Conservation (phyloP, 2,329 filamentous ascomycete genomes). For the Mycosphaerelloides madeirae region DNA sequence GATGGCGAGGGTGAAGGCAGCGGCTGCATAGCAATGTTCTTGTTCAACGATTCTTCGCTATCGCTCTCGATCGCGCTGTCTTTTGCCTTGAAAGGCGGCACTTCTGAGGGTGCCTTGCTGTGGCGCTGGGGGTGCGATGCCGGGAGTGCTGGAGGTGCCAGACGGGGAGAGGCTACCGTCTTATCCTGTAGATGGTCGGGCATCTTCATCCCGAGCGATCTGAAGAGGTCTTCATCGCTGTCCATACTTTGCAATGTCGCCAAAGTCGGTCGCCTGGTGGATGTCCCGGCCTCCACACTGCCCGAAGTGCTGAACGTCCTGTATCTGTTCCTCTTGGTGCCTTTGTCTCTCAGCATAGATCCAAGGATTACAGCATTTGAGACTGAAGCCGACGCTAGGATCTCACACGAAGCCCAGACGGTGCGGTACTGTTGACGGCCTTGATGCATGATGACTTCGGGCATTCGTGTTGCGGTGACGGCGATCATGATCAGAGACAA, state of each 20-base stretch:
- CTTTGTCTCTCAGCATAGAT: conserved; percentile 85
- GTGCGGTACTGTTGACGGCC: conserved; percentile 84
- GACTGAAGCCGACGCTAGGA: conserved; percentile 79
- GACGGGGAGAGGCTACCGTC: conserved; percentile 29
- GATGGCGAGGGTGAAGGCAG: conserved; percentile 18
- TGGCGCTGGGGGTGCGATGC: conserved; percentile 17
- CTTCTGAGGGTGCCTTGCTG: not conserved
- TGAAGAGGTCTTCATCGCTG: conserved; percentile 85
- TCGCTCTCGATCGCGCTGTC: conserved; percentile 10
- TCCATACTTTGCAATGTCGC: conserved; percentile 67
- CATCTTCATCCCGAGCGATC: conserved; percentile 65
- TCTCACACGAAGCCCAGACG: conserved; percentile 81
- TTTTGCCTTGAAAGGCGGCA: not conserved
- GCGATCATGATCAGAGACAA: conserved; percentile 74
- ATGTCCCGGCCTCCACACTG: conserved; percentile 48
- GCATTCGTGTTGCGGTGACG: conserved; percentile 77
- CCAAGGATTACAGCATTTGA: conserved; percentile 87
- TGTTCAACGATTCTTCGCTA: conserved; percentile 12
- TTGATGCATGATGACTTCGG: conserved; percentile 63
- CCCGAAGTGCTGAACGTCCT: conserved; percentile 53
- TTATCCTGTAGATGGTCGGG: conserved; percentile 44
- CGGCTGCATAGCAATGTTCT: conserved; percentile 6
- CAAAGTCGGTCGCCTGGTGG: conserved; percentile 58
- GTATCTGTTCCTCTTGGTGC: conserved; percentile 84
- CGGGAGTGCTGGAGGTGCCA: conserved; percentile 39